These are phyloP conservation scores for Dactylellina cionopaga DNA, from an alignment of 2,329 filamentous ascomycete genomes.

Conservation along the genomic window DNA sequence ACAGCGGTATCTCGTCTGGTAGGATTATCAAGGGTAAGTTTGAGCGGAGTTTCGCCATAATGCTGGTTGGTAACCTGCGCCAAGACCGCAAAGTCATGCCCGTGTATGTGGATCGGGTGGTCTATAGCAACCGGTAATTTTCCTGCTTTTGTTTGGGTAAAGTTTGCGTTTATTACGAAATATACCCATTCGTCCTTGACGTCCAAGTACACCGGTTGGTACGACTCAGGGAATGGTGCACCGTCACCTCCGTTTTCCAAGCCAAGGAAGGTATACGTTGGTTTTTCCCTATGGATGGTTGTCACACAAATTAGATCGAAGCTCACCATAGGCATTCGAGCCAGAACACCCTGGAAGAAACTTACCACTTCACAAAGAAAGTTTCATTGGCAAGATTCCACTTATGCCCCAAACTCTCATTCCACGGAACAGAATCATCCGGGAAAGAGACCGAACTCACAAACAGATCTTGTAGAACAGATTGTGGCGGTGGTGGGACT, in stretches of 20 bases:
- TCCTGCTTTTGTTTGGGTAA: conserved; percentile 23
- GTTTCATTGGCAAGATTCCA: conserved; percentile 39
- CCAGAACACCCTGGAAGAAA: not conserved
- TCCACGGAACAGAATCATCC: not conserved
- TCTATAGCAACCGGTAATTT: conserved; percentile 52
- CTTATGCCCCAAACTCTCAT: conserved; percentile 1
- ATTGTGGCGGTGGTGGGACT: conserved; percentile 17
- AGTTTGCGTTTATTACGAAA: conserved; percentile 59
- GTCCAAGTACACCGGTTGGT: conserved; percentile 69
- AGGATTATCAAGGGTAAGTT: conserved; percentile 62
- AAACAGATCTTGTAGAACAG: conserved; percentile 22
- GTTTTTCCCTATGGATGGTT: conserved; percentile 7
- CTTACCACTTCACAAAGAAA: conserved; percentile 35
- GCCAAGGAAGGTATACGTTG: conserved; percentile 38
- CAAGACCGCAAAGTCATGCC: conserved; percentile 65
- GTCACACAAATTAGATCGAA: not conserved
- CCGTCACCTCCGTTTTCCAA: conserved; percentile 6
- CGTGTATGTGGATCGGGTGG: conserved; percentile 67
- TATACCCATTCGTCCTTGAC: conserved; percentile 61
- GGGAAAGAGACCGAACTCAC: conserved; percentile 11
- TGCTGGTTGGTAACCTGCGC: conserved; percentile 36
- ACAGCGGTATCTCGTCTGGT: conserved; percentile 67
- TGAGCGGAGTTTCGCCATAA: conserved; percentile 9
- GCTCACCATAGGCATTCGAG: not conserved
- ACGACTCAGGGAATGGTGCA: conserved; percentile 58